A percentile compares a stretch with the other conserved stretches of the same genome.
phyloP scores from a whole-genome alignment of 2,329 filamentous ascomycete species.

The Scytalidium lignicola region DNA sequence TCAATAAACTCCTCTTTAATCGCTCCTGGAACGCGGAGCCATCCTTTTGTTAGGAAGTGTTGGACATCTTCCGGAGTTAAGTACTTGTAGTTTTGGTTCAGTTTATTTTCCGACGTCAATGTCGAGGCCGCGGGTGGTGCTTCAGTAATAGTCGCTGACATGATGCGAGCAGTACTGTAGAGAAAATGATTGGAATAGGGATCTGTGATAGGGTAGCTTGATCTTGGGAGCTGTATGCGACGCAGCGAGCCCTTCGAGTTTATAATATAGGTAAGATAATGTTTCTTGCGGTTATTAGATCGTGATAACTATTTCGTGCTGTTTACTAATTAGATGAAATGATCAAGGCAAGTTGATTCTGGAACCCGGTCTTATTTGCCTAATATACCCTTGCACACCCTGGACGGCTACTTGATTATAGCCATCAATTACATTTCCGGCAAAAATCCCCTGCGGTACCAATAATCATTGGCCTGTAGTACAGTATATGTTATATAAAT shows the following conservation, averaged over 20 bases:
- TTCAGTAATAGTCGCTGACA: not conserved
- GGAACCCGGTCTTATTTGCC: not conserved
- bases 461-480: too few species aligned
- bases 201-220: not conserved
- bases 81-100: constrained; percentile 5
- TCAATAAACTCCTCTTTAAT: constrained; percentile 8
- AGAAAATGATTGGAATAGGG: not conserved
- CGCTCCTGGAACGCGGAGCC: constrained; percentile 4
- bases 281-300: too few species aligned
- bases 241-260: not conserved
- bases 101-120: not conserved
- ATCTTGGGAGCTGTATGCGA: not conserved
- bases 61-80: constrained; percentile 7
- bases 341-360: not conserved
- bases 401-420: not conserved
- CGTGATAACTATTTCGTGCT: too few species aligned
- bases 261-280: not conserved
- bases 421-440: not conserved
- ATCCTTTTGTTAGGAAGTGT: constrained; percentile 7
- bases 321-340: too few species aligned
- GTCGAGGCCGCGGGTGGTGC: not conserved
- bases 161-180: not conserved
- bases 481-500: too few species aligned
- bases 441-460: not conserved
- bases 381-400: too few species aligned